phyloP scores from a whole-genome alignment of 164 flowering plant species.

The Buxus sempervirens region DNA sequence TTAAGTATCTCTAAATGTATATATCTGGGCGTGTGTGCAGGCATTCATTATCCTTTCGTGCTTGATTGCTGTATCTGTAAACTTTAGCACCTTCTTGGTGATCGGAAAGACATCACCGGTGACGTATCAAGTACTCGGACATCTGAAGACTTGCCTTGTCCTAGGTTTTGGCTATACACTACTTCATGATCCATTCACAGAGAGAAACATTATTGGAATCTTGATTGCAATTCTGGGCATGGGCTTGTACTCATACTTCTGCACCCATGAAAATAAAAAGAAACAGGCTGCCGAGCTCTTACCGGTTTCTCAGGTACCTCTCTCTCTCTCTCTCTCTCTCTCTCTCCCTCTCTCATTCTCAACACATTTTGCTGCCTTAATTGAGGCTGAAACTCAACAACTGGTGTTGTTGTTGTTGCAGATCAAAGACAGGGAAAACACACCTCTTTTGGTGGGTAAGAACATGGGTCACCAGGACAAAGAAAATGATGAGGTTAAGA shows the following conservation, averaged over 20 bases:
- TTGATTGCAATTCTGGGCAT: constrained; percentile 74
- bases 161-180: constrained; percentile 86
- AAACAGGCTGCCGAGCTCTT: constrained; percentile 40
- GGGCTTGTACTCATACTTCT: constrained; percentile 86
- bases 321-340: neutral
- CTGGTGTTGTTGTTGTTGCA: constrained; percentile 22
- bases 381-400: neutral
- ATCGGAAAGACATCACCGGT: constrained; percentile 97
- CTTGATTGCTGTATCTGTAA: constrained; percentile 81
- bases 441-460: constrained; percentile 40
- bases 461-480: constrained; percentile 41
- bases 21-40: constrained; percentile 33
- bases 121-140: constrained; percentile 97
- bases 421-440: constrained; percentile 56
- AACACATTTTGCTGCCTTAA: neutral
- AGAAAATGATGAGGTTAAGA: constrained; percentile 47
- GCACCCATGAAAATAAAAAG: constrained; percentile 65
- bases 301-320: constrained; percentile 50
- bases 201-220: constrained; percentile 82
- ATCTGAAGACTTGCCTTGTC: constrained; percentile 89
- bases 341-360: neutral
- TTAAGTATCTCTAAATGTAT: neutral
- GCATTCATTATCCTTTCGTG: constrained; percentile 79
- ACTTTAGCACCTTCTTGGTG: constrained; percentile 93
- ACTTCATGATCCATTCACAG: constrained; percentile 85